Conservation (phyloP, 768 basidiomycete genomes). For the Amanita exitialis region DNA sequence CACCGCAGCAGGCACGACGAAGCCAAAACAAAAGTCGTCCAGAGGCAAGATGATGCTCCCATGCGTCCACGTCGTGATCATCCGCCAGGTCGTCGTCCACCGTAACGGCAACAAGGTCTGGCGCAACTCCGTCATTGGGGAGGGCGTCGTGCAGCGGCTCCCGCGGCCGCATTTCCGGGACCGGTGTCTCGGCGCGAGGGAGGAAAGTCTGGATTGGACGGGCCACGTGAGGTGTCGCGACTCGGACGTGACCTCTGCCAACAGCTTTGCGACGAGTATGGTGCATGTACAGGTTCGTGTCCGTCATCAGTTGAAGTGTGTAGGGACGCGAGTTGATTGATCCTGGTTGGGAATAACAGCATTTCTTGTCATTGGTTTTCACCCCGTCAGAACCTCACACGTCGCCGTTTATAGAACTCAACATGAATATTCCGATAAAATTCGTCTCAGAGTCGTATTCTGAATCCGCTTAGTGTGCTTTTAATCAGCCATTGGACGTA, state of each 20-base stretch:
- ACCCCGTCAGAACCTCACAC: conserved; percentile 25
- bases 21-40: not conserved
- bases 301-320: not conserved
- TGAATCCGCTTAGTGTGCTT: conserved; percentile 8
- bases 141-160: conserved; percentile 37
- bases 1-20: conserved; percentile 3
- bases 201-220: conserved; percentile 50
- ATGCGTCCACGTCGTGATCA: conserved; percentile 36
- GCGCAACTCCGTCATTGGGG: conserved; percentile 32
- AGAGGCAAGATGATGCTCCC: conserved; percentile 8
- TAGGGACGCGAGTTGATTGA: not conserved
- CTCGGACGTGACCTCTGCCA: conserved; percentile 22
- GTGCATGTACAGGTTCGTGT: conserved; percentile 30
- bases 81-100: conserved; percentile 37
- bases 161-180: conserved; percentile 23
- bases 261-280: conserved; percentile 35
- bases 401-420: conserved; percentile 25
- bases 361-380: conserved; percentile 44
- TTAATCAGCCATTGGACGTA: too few relatives aligned
- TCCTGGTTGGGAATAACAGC: conserved; percentile 23
- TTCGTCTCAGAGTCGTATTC: conserved; percentile 49
- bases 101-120: conserved; percentile 22
- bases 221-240: conserved; percentile 34
- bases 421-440: conserved; percentile 41
- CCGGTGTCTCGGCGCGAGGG: conserved; percentile 5